Evolutionary conservation across 495 filamentous ascomycete species (phyloP).

Genomic region (Polyplosphaeria fusca): DNA sequence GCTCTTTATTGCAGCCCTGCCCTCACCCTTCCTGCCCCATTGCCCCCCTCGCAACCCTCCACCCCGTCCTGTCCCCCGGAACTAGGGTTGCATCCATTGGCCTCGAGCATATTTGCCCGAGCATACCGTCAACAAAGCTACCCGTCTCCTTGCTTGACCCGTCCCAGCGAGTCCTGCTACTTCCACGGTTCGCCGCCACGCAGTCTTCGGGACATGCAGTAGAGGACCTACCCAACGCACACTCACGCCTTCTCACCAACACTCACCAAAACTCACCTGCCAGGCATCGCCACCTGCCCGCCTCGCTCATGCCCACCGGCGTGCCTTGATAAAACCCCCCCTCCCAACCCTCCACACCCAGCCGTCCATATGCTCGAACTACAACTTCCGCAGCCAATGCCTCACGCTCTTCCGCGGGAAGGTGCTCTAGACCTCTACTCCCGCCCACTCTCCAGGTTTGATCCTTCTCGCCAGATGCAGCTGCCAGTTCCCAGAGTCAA

Average conservation of each 20-base stretch:
- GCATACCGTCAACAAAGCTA: conserved; percentile 20
- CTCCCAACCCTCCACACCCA: conserved; percentile 1
- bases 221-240: conserved; percentile 11
- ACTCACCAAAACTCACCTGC: background rate
- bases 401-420: conserved; percentile 31
- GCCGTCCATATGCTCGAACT: conserved; percentile 30
- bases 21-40: background rate
- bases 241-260: background rate
- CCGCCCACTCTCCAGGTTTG: conserved; percentile 11
- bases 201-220: conserved; percentile 26
- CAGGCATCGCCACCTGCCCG: background rate
- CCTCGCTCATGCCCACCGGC: background rate
- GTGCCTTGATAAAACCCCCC: background rate
- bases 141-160: conserved; percentile 27
- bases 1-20: conserved; percentile 12
- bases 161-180: background rate
- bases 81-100: conserved; percentile 21
- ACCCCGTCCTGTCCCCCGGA: conserved; percentile 9
- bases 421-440: conserved; percentile 28
- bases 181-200: background rate
- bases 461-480: conserved; percentile 25
- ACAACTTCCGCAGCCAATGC: conserved; percentile 35
- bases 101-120: conserved; percentile 16
- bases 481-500: conserved; percentile 21
- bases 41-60: background rate